Conservation (phyloP, 2,329 filamentous ascomycete species). For the Fusarium sp. region DNA sequence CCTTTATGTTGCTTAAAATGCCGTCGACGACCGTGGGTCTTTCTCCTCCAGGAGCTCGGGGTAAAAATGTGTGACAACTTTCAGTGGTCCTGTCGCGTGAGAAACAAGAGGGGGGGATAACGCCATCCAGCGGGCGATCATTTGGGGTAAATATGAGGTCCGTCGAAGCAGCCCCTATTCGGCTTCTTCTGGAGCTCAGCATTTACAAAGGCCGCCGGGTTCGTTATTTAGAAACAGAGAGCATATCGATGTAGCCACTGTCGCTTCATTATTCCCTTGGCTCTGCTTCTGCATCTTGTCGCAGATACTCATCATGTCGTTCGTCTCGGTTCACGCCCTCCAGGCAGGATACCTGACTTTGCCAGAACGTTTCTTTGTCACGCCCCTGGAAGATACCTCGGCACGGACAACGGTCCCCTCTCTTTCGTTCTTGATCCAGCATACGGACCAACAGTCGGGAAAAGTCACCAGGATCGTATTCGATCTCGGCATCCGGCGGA, state of each 20-base stretch:
- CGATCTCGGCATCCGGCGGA: slow-evolving; percentile 16
- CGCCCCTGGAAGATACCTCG: background rate
- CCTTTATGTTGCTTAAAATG: background rate
- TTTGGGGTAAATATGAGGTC: background rate
- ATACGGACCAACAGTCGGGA: background rate
- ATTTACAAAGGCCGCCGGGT: background rate
- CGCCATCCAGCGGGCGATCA: background rate
- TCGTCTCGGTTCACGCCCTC: slow-evolving; percentile 17
- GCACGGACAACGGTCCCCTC: slow-evolving; percentile 13
- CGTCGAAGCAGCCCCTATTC: background rate
- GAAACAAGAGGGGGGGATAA: background rate
- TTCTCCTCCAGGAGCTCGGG: background rate
- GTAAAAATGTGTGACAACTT: background rate
- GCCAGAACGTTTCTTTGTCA: slow-evolving; percentile 15
- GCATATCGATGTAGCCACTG: rapidly evolving
- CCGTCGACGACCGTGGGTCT: background rate
- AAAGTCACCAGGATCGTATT: slow-evolving; percentile 10
- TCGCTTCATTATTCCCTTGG: background rate
- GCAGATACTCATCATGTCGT: background rate
- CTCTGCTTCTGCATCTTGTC: background rate
- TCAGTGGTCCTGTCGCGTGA: background rate
- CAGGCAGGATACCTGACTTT: slow-evolving; percentile 14
- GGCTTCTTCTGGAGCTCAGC: background rate
- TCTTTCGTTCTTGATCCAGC: slow-evolving; percentile 21
- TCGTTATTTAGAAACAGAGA: background rate